These are phyloP conservation scores for Cyanidium caldarium DNA, from an alignment of 23 red algal species.

Conservation along the genomic window DNA sequence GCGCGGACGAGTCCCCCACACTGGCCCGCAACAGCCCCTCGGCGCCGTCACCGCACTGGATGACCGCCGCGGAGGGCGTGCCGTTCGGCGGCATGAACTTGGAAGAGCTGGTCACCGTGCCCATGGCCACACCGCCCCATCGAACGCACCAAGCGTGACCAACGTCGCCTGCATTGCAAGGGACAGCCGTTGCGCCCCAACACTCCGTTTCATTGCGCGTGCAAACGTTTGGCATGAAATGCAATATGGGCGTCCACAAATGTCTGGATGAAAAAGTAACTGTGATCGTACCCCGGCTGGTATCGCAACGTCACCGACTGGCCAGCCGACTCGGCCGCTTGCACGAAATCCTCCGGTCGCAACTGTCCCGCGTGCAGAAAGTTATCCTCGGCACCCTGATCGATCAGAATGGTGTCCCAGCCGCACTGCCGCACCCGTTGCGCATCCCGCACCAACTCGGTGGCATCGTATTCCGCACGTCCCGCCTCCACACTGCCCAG, in stretches of 20 bases:
- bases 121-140: too few species aligned
- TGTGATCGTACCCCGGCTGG: conserved; percentile 77
- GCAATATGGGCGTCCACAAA: conserved; percentile 75
- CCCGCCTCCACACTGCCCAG: conserved; percentile 34
- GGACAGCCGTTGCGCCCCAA: too few species aligned
- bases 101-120: neutral
- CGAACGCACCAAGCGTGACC: too few species aligned
- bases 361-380: conserved; percentile 64
- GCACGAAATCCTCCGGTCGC: conserved; percentile 33
- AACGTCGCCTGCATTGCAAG: too few species aligned
- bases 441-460: conserved; percentile 21
- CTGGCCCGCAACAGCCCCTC: too few species aligned
- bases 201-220: neutral
- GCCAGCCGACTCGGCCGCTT: conserved; percentile 48
- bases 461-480: conserved; percentile 56
- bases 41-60: too few species aligned
- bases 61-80: too few species aligned
- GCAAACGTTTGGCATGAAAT: conserved; percentile 34
- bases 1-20: too few species aligned
- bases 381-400: conserved; percentile 65
- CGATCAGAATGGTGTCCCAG: conserved; percentile 40
- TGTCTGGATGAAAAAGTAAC: conserved; percentile 80
- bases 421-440: neutral
- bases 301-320: conserved; percentile 48
- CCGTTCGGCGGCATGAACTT: conserved; percentile 2